Conservation (phyloP, 139 green algal species). For the Closterium sp. region DNA sequence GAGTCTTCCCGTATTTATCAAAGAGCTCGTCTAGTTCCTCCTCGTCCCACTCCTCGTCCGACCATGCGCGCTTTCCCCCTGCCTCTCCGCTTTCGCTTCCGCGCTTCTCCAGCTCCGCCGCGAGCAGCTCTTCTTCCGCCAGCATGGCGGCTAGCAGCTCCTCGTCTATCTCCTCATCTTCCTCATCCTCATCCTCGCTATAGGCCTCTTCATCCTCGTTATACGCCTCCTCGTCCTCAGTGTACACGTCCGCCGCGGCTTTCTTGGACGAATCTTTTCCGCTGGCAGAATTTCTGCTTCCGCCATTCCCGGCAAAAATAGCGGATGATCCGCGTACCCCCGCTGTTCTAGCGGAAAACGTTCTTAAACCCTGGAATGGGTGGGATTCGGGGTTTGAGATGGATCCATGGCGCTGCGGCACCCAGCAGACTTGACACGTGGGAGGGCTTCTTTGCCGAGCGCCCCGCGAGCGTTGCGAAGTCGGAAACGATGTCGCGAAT, state of each 20-base stretch:
- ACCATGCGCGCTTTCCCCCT: neutral
- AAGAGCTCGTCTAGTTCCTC: slow-evolving; percentile 26
- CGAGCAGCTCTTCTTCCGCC: neutral
- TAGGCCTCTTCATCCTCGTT: neutral
- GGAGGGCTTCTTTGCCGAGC: neutral
- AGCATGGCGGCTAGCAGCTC: neutral
- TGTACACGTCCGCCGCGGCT: neutral
- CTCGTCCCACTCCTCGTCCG: slow-evolving; percentile 26
- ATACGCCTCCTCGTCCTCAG: neutral
- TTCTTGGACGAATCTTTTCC: neutral
- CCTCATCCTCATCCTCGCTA: neutral
- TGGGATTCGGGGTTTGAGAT: neutral
- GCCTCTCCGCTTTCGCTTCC: neutral
- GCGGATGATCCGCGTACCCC: neutral
- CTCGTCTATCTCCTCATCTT: neutral
- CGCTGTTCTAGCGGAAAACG: neutral
- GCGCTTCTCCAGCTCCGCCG: neutral
- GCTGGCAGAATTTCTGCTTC: neutral
- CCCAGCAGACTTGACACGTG: neutral
- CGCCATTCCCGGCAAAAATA: neutral
- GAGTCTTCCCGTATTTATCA: slow-evolving; percentile 5
- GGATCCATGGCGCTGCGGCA: neutral
- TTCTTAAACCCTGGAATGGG: neutral
- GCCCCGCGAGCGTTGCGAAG: neutral
- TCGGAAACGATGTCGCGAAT: neutral